Evolutionary conservation across 345 rosid genomes (phyloP).

Genomic region (Cardamine chenopodiifolia): DNA sequence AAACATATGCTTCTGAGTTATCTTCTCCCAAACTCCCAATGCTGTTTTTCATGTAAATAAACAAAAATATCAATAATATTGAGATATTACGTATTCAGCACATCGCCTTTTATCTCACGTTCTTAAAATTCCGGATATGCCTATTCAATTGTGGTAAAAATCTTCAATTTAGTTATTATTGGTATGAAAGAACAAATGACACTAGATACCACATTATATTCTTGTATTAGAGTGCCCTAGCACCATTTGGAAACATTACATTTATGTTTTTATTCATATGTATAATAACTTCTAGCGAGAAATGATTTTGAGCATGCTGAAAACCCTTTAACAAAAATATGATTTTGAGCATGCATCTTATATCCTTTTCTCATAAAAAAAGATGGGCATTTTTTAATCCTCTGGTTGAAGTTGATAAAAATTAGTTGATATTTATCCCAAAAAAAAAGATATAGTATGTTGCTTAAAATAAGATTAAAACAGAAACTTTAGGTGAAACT

Average conservation of each 20-base stretch:
- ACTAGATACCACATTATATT: neutral
- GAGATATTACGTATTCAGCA: no score
- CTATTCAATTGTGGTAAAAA: no score
- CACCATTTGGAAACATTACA: neutral
- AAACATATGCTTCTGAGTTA: conserved; percentile 63
- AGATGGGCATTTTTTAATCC: neutral
- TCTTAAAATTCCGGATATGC: neutral
- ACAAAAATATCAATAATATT: neutral
- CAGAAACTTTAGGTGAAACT: conserved; percentile 22
- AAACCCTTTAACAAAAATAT: neutral
- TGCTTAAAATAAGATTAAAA: conserved; percentile 14
- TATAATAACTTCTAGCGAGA: neutral
- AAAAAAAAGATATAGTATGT: conserved; percentile 23
- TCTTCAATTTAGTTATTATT: no score
- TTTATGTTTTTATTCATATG: neutral
- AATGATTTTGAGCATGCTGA: neutral
- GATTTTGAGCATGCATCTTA: neutral
- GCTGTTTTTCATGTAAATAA: conserved; percentile 39
- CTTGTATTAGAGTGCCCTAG: neutral
- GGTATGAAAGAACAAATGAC: no score
- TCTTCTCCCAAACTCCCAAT: conserved; percentile 87
- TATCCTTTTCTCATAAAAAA: neutral
- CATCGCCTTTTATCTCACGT: no score
- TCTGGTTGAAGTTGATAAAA: conserved; percentile 20
- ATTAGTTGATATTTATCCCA: conserved; percentile 32